Base-by-base conservation (phyloP, 345 rosid genomes). In the Mercurialis annua region DNA sequence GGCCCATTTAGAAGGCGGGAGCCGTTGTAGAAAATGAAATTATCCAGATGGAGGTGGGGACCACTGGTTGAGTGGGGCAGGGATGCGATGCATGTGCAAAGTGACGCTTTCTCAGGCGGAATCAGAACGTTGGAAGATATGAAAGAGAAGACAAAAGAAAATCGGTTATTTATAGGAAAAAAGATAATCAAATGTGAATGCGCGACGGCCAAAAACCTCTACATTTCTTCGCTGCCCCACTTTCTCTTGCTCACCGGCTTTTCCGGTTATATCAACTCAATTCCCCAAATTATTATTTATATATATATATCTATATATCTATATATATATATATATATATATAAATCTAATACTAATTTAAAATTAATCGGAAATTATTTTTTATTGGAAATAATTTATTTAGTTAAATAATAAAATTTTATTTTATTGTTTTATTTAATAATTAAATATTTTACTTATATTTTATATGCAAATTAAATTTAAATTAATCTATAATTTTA, bases 221-320 rank as follows among this genome's bases (percentile, higher is more conserved):
- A 78, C 80, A 12, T 0, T 14, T 24, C 12, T 58, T 46, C 26
- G 62, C 50, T 34, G 70, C 51, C 67, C 51, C 67, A 29, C 47
- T 23, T 21, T 67, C 67, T 5, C 59, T 0, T 24, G 6, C 34
- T 47, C 11, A 77, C 79, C 79, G 75, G 65, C 74, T 61, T 60
- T 65, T 14, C 64, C 69, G 50, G 64, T 63, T 17, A 23, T 42
- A 5, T 9, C 10, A 55, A 1, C 0, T 44, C 11, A 0, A n/a
- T 46, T 29, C 17, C n/a, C n/a, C n/a, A n/a, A n/a, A n/a, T n/a
- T n/a, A n/a, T n/a, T n/a, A n/a, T n/a, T n/a, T n/a, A n/a, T n/a
- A n/a, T n/a, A n/a, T n/a, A n/a, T n/a, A n/a, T n/a, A n/a, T n/a
- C n/a, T n/a, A n/a, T n/a, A n/a, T n/a, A n/a, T n/a, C n/a, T n/a